Base-by-base conservation (phyloP, 108 stramenopile species). In the Skeletonema grethae region DNA sequence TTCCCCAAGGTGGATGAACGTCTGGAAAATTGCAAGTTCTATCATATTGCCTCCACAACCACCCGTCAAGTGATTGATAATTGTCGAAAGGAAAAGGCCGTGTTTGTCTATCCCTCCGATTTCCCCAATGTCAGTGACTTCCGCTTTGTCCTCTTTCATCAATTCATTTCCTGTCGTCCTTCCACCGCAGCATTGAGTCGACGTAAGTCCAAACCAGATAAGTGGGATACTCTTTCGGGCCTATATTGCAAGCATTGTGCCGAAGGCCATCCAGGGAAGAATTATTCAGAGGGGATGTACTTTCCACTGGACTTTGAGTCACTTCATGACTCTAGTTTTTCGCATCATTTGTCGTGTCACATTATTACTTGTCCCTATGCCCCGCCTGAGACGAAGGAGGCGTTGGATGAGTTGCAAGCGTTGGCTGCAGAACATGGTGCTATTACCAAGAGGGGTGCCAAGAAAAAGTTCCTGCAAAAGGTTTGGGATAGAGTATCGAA, bases 391-490 rank as follows among this genome's bases (percentile, higher is more conserved):
- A 24, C 50, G 15, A 56, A 57, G 55, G 43, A 67, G 6, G 50
- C 66, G 7, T 57, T 67, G 35, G 55, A 57, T 5, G 66, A 67
- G 34, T 67, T 67, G 38, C 36, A 67, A 22, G 16, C 13, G 29
- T 24, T 67, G 55, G 66, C 66, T 15, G 35, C 66, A 16, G 55
- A 67, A 22, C 31, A 67, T 55, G 18, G 66, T 10, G 56, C 50
- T 2, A 20, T 39, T 32, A 24, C 56, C 2, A 67, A 67, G 66
- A 67, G 66, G 57, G 66, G 66, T 29, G 36, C 36, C 8, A 67
- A 31, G 34, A 67, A 67, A 31, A 36, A 35, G 11, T 67, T 67
- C 24, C 34, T 67, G 22, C 24, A 67, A 48, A 67, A 67, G 31
- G 7, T 67, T 57, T 67, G 66, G 66, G 66, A 20, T 25, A 45